phyloP scores from a whole-genome alignment of 305 asterid species.

The Ilex paraguariensis region DNA sequence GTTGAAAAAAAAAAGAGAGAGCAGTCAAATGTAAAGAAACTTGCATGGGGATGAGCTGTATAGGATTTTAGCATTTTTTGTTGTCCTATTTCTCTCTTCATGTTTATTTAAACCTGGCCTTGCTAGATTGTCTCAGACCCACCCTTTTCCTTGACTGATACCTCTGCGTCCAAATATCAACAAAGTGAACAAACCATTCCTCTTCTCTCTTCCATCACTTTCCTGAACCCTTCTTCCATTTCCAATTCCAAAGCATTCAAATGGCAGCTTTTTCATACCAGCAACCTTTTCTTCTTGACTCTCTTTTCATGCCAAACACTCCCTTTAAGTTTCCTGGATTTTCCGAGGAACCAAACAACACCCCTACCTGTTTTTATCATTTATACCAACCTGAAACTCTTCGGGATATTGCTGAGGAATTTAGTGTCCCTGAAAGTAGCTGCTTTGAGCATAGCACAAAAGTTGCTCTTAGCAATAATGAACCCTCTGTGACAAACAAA shows the following conservation, averaged over 20 bases:
- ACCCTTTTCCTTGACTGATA: constrained; percentile 14
- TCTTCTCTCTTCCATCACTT: constrained; percentile 37
- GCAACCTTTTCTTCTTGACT: constrained; percentile 17
- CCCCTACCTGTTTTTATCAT: constrained; percentile 18
- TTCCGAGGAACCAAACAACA: constrained; percentile 33
- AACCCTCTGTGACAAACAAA: constrained; percentile 23
- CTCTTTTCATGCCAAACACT: constrained; percentile 14
- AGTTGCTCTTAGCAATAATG: constrained; percentile 14
- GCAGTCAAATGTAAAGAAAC: constrained; percentile 37
- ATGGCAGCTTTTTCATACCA: constrained; percentile 57
- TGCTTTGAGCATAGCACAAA: constrained; percentile 20
- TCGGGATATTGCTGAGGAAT: constrained; percentile 9
- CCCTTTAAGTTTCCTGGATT: constrained; percentile 22
- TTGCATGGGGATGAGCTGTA: constrained; percentile 16
- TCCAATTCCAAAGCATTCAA: constrained; percentile 11
- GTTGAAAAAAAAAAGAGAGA: not conserved
- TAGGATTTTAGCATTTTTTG: constrained; percentile 3
- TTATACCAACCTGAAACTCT: constrained; percentile 26
- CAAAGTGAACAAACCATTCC: not conserved
- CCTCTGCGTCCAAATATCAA: constrained; percentile 2
- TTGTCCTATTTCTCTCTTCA: constrained; percentile 5
- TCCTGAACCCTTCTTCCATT: constrained; percentile 14
- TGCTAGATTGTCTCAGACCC: constrained; percentile 30
- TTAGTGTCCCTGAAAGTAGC: constrained; percentile 4
- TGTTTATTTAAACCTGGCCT: constrained; percentile 25